Base-by-base conservation (phyloP, 2,329 filamentous ascomycete genomes). In the Aureobasidium sp. region DNA sequence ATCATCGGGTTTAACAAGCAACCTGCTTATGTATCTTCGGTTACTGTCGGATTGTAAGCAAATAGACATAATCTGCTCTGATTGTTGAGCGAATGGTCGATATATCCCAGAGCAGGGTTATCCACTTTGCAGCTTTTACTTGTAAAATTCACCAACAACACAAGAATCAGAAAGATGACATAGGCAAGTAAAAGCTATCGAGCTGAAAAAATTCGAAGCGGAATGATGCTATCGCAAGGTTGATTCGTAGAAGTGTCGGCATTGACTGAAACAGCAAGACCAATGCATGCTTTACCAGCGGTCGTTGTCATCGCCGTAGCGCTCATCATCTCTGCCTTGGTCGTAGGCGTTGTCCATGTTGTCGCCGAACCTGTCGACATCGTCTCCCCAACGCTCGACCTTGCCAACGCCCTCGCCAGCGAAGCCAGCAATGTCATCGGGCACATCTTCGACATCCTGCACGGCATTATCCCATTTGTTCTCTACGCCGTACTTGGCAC, bases 321-420 rank as follows among this genome's bases (percentile, higher is more conserved):
- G 65, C 14, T 67, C 69, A 65, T 70, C 72, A 44, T 69, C 70
- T 59, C 72, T 68, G 5, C 77, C 77, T 60, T 73, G 69, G 65
- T 80, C 77, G 66, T 79, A 79, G 15, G 76, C 71, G 69, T 76
- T 65, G 42, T 75, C 75, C 20, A 79, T 66, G 14, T 69, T 63
- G 22, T 75, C 65, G 34, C 73, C 71, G 60, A 73, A 72, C 15
- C 69, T 64, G 61, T 73, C 72, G 45, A 72, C 68, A 48, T 76
- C 67, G 63, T 78, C 75, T 0, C 71, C 77, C 63, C 77, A 79
- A 37, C 71, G 63, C 68, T 79, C 77, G 5, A 79, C 76, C 47
- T 71, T 70, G 6, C 77, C 78, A 5, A 78, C 76, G 60, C 73
- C 72, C 31, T 75, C 69, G 2, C 78, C 78, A 9, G 69, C 69